Base-by-base conservation (phyloP, 495 filamentous ascomycete genomes). In the Mytilinidion resinicola region DNA sequence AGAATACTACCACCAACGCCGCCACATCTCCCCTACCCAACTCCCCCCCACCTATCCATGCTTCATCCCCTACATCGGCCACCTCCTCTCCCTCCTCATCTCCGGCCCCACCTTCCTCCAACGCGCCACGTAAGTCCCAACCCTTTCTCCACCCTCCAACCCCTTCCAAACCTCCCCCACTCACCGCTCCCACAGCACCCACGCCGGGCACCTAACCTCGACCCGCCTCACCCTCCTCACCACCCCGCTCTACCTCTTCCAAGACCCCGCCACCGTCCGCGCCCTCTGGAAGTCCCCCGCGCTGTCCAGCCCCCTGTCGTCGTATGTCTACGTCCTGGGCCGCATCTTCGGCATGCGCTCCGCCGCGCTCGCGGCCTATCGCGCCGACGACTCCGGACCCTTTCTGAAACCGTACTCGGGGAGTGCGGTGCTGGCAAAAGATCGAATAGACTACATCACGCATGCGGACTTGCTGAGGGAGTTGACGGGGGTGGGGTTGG, bases 391-490 rank as follows among this genome's bases (percentile, higher is more conserved):
- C 35, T 64, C 62, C 12, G 62, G 62, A 2, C 37, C 54, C 9
- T 42, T 50, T 25, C 37, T 19, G 9, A 56, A 62, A 46, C 62
- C 42, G 5, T 19, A 33, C n/a, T 59, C 59, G n/a, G 62, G 43
- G 3, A 61, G 52, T 56, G 21, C 42, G 17, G 53, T 64, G 12
- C 53, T 41, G 41, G 39, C 53, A 2, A 49, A 62, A 0, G 62
- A 64, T 44, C 62, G 62, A 7, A 49, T 61, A 6, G 62, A 57
- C 37, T 37, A 64, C 46, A 19, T 64, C 8, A 64, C 59, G 3
- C 59, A 64, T 57, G 4, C 19, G 15, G 52, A 38, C 25, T 52
- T 64, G 25, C 53, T 52, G 36, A 64, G 34, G 47, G 35, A 9
- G n/a, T 61, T 51, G 36, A 53, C 30, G 35, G 58, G 36, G 9